Evolutionary conservation across 768 basidiomycete species (phyloP).

Genomic region (Agaricus subrufescens): DNA sequence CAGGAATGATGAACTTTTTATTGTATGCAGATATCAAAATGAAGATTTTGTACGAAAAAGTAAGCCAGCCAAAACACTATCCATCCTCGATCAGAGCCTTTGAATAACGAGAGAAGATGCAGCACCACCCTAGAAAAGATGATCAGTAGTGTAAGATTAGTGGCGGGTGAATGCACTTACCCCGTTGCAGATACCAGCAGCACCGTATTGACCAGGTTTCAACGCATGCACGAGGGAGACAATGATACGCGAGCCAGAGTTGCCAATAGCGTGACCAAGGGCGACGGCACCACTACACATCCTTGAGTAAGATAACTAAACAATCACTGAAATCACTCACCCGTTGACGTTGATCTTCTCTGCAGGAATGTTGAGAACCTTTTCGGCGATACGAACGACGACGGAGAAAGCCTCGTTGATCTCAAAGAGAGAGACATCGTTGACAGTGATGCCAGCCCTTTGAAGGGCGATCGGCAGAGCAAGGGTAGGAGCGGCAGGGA

Average conservation of each 20-base stretch:
- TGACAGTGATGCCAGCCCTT: conserved; percentile 74
- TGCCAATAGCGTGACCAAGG: conserved; percentile 94
- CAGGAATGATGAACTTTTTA: neutral
- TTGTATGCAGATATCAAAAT: neutral
- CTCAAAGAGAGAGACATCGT: conserved; percentile 91
- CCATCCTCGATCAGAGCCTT: conserved; percentile 50
- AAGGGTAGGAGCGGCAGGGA: conserved; percentile 91
- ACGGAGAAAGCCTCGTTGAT: conserved; percentile 98
- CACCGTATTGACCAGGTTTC: conserved; percentile 89
- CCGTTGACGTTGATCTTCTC: conserved; percentile 89
- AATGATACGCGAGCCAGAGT: conserved; percentile 91
- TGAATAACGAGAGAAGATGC: conserved; percentile 90
- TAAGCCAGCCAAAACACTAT: neutral
- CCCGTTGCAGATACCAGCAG: conserved; percentile 95
- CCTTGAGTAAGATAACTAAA: conserved; percentile 6
- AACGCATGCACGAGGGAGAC: conserved; percentile 92
- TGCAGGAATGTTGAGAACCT: conserved; percentile 78
- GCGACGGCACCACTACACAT: conserved; percentile 85
- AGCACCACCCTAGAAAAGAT: conserved; percentile 70
- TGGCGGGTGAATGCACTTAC: conserved; percentile 43
- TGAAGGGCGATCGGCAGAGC: conserved; percentile 87
- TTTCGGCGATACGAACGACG: conserved; percentile 87
- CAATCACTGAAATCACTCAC: conserved; percentile 35
- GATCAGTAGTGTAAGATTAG: conserved; percentile 8
- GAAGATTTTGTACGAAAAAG: neutral